Percentiles rank a stretch among this genome's conserved stretches.
These are phyloP conservation scores for Pestalotiopsis sp. DNA, from an alignment of 2,329 filamentous ascomycete genomes.

Conservation along the genomic window DNA sequence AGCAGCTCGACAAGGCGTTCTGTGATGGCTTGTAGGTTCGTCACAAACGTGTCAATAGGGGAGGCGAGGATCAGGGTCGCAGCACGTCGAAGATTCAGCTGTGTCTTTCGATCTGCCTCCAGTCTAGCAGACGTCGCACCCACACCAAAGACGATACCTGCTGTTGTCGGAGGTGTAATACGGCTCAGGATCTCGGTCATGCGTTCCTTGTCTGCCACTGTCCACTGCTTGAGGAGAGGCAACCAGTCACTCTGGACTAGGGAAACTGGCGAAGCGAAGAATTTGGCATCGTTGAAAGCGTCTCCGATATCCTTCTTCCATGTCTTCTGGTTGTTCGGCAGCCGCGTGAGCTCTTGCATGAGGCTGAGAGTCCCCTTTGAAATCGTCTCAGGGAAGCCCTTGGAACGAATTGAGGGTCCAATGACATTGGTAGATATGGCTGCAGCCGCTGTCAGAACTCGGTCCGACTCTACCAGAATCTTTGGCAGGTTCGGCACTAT, in stretches of 20 bases:
- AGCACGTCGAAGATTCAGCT: conserved; percentile 84
- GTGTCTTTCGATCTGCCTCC: conserved; percentile 93
- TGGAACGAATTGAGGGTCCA: conserved; percentile 79
- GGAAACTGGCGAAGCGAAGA: conserved; percentile 72
- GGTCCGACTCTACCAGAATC: conserved; percentile 83
- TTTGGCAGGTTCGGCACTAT: conserved; percentile 81
- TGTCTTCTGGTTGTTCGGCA: conserved; percentile 80
- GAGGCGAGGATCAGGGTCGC: conserved; percentile 79
- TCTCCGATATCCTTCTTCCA: conserved; percentile 94
- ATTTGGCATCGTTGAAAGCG: conserved; percentile 85
- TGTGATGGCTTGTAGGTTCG: conserved; percentile 72
- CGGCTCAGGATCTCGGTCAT: conserved; percentile 79
- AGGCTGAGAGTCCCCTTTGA: conserved; percentile 72
- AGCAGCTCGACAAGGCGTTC: conserved; percentile 89
- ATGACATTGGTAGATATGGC: conserved; percentile 85
- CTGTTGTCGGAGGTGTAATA: conserved; percentile 83
- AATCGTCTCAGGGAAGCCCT: conserved; percentile 84
- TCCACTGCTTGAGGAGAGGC: conserved; percentile 81
- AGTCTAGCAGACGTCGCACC: conserved; percentile 89
- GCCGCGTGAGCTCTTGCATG: conserved; percentile 74
- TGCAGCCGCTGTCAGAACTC: conserved; percentile 75
- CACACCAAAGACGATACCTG: conserved; percentile 98
- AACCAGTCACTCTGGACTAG: conserved; percentile 79
- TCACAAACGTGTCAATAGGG: conserved; percentile 76
- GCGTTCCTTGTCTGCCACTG: conserved; percentile 82